phyloP scores from a whole-genome alignment of 1,139 yeast genomes.

The Nakaseomyces bracarensis region DNA sequence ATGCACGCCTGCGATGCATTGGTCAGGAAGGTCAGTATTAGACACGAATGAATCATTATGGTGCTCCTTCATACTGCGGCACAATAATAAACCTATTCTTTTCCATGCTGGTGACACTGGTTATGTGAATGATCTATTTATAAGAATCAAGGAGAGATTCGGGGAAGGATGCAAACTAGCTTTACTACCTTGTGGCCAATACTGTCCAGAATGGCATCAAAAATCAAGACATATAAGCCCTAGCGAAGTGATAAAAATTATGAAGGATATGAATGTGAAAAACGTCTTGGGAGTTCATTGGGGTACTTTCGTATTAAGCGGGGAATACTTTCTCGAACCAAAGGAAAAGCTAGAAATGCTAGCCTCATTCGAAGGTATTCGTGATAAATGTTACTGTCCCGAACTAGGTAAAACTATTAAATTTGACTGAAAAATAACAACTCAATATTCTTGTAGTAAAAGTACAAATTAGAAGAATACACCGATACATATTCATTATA shows the following conservation, averaged over 20 bases:
- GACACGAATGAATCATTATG: constrained; percentile 79
- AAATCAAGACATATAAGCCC: constrained; percentile 85
- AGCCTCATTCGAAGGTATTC: constrained; percentile 31
- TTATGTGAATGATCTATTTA: constrained; percentile 62
- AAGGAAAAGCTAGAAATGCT: constrained; percentile 40
- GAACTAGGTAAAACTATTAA: constrained; percentile 45
- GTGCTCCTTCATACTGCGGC: constrained; percentile 72
- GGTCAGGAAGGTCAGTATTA: constrained; percentile 77
- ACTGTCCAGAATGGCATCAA: constrained; percentile 93
- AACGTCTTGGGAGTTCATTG: constrained; percentile 84
- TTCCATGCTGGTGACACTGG: constrained; percentile 97
- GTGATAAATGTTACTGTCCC: constrained; percentile 41
- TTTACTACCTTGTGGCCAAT: constrained; percentile 87
- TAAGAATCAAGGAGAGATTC: constrained; percentile 50
- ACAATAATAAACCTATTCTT: constrained; percentile 58
- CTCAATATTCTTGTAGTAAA: no score
- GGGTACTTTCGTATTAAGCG: constrained; percentile 88
- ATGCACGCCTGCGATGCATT: constrained; percentile 94
- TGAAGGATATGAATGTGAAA: constrained; percentile 51
- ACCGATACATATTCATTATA: no score
- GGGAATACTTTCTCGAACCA: constrained; percentile 84
- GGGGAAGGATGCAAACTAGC: constrained; percentile 62
- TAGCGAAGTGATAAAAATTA: constrained; percentile 60
- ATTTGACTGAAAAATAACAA: constrained; percentile 22
- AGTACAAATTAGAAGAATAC: no score